phyloP scores from a whole-genome alignment of 805 yeast genomes.

The Priceomyces fermenticarens region DNA sequence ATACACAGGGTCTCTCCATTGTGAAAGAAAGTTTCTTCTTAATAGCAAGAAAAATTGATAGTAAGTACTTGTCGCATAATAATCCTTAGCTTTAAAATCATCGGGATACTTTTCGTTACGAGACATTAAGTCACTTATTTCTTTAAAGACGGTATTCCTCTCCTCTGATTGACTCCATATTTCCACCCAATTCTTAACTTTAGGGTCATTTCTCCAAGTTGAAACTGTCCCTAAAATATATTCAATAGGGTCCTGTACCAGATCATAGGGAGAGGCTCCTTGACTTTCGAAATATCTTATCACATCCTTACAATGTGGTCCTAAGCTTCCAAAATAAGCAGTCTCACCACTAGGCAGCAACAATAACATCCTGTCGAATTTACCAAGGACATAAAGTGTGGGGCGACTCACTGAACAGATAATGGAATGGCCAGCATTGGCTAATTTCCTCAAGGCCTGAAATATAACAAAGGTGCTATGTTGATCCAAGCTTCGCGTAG shows the following conservation, averaged over 20 bases:
- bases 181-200: constrained; percentile 60
- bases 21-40: constrained; percentile 14
- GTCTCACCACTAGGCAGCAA: constrained; percentile 70
- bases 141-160: constrained; percentile 10
- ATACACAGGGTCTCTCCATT: constrained; percentile 41
- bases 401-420: constrained; percentile 72
- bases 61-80: constrained; percentile 17
- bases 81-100: constrained; percentile 3
- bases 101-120: constrained; percentile 3
- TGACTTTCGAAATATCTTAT: constrained; percentile 23
- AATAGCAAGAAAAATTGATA: constrained; percentile 16
- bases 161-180: constrained; percentile 46
- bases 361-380: constrained; percentile 70
- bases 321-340: constrained; percentile 47
- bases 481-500: constrained; percentile 39
- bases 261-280: constrained; percentile 54
- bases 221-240: constrained; percentile 53
- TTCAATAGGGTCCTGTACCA: constrained; percentile 36
- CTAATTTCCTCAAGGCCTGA: constrained; percentile 29
- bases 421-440: constrained; percentile 33
- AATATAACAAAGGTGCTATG: constrained; percentile 36
- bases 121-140: constrained; percentile 8
- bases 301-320: constrained; percentile 20
- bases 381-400: constrained; percentile 68
- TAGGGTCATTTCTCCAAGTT: constrained; percentile 72